phyloP scores from a whole-genome alignment of 1,139 yeast species.

The Sugiyamaella sp. region DNA sequence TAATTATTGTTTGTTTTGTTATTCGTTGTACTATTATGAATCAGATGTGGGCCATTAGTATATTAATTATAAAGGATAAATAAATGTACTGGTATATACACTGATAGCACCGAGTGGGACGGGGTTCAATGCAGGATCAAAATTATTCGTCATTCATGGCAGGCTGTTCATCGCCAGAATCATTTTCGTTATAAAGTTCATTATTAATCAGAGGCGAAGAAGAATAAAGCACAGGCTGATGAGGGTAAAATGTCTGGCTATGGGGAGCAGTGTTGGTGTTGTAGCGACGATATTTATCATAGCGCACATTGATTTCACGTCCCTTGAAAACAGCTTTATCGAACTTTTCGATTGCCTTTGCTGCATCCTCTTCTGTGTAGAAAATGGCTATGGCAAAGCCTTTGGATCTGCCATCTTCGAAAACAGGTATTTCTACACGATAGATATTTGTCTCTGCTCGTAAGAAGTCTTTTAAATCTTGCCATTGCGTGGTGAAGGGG shows the following conservation, averaged over 20 bases:
- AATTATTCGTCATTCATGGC: slow-evolving; percentile 12
- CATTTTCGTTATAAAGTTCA: slow-evolving; percentile 9
- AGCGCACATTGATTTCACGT: slow-evolving; percentile 60
- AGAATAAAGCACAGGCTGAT: slow-evolving; percentile 7
- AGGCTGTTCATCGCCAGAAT: slow-evolving; percentile 3
- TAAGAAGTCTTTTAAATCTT: slow-evolving; percentile 54
- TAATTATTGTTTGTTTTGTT: background rate
- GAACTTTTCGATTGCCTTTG: slow-evolving; percentile 52
- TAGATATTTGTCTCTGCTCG: slow-evolving; percentile 49
- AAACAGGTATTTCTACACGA: slow-evolving; percentile 58
- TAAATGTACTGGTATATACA: slow-evolving; percentile 4
- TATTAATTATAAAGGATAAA: slow-evolving; percentile 12
- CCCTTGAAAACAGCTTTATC: slow-evolving; percentile 60
- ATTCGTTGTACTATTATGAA: background rate
- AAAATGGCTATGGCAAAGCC: slow-evolving; percentile 73
- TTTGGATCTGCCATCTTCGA: slow-evolving; percentile 48
- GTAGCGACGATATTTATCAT: slow-evolving; percentile 44
- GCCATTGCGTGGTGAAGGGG: slow-evolving; percentile 62
- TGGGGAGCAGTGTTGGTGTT: slow-evolving; percentile 30
- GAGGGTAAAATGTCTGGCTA: slow-evolving; percentile 10
- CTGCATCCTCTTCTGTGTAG: slow-evolving; percentile 53
- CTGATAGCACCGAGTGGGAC: too few species aligned
- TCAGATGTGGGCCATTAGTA: background rate
- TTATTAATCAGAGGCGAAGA: slow-evolving; percentile 11
- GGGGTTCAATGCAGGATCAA: background rate